Evolutionary conservation across 1,284 basidiomycete genomes (phyloP), one percentile per base, ranked within the genome.

Genomic region (Apiotrichum laibachii): DNA sequence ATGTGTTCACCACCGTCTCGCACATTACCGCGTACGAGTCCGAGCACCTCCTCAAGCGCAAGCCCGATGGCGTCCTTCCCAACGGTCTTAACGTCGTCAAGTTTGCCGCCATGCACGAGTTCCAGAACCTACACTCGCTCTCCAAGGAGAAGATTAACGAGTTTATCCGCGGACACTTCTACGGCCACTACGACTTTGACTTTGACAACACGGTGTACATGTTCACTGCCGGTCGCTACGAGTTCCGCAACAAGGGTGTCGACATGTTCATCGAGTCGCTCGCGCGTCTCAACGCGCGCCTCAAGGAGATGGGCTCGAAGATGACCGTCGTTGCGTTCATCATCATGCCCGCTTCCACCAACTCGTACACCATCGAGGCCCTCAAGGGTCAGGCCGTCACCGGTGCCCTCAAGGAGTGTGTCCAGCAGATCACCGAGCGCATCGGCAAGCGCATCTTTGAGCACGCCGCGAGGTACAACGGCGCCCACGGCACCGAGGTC

Each of bases 261-360:
- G 95, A 99, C 78, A 96, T 99, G 93, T 99, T 97, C 77, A 94
- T 99, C 71, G 95, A 99, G 80, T 86, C 89, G 33, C 85, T 99
- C 57, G 94, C 95, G 34, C 89, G 92, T 79, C 83, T 97, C 55
- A 98, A 98, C 79, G 86, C 88, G 77, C 87, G 86, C 34, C 83
- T 98, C 44, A 88, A 96, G 79, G 86, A 90, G 75, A 81, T 87
- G 49, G 86, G 84, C 10, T 88, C 88, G 34, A 88, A 86, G 73
- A 83, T 82, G 51, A 97, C 95, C 13, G 88, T 98, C 48, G 91
- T 99, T 31, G 95, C 95, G 0, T 99, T 99, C 81, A 92, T 99
- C 79, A 98, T 99, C 79, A 95, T 96, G 91, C 95, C 95, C 31
- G 95, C 95, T 4, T 81, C 90, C 8, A 97, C 92, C 9, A 89